Evolutionary conservation across 2,329 filamentous ascomycete species (phyloP).

Genomic region (Neonectria magnoliae): DNA sequence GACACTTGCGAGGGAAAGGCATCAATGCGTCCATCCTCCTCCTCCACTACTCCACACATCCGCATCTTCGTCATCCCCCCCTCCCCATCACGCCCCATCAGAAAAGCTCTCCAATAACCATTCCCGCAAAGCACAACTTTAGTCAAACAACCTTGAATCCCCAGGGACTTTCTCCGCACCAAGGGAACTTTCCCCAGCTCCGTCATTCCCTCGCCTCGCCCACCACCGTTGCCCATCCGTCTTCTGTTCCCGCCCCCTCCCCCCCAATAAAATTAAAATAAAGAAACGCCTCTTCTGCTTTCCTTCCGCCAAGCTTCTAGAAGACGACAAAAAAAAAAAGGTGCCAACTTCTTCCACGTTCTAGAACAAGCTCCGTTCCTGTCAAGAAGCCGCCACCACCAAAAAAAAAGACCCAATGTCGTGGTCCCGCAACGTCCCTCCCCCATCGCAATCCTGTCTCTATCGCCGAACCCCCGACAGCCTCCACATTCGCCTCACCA

Average conservation of each 20-base stretch:
- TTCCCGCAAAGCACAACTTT: not conserved
- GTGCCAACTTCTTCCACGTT: not conserved
- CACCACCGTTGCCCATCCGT: not conserved
- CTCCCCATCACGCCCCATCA: not conserved
- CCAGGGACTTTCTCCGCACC: conserved; percentile 13
- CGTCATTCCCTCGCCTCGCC: not conserved
- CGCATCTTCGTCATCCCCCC: not conserved
- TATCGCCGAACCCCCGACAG: conserved; percentile 11
- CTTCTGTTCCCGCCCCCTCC: not conserved
- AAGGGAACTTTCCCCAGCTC: not conserved
- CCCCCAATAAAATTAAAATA: too few relatives aligned
- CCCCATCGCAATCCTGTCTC: not conserved
- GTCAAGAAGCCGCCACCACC: not conserved
- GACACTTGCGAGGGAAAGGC: not conserved
- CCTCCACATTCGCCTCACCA: conserved; percentile 16
- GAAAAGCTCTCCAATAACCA: not conserved
- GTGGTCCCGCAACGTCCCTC: not conserved
- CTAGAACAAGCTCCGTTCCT: not conserved
- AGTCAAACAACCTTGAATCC: conserved; percentile 15
- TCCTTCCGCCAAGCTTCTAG: conserved; percentile 8
- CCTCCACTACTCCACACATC: not conserved
- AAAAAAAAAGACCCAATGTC: not conserved
- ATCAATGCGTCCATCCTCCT: not conserved
- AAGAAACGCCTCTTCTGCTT: not conserved
- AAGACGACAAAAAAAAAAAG: not conserved